Conservation (phyloP, 441 rosid species). For the Capsella rubella region DNA sequence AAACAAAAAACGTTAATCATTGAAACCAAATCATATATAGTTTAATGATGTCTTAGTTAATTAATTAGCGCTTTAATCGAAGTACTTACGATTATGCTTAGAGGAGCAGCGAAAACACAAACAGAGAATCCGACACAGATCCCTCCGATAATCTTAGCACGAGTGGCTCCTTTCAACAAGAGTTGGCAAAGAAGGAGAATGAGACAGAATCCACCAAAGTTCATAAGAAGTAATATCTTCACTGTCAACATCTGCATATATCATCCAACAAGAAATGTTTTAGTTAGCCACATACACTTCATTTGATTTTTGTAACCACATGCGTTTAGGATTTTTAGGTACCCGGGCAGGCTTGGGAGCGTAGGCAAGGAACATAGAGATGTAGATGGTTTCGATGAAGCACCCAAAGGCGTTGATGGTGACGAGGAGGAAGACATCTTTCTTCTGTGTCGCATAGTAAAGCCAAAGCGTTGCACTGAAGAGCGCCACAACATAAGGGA, state of each 20-base stretch:
- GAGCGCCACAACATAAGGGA: constrained; percentile 50
- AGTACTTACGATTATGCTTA: constrained; percentile 56
- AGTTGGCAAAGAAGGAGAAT: constrained; percentile 53
- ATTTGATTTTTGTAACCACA: not conserved
- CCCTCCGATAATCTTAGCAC: constrained; percentile 58
- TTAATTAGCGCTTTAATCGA: not conserved
- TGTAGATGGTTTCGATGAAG: constrained; percentile 51
- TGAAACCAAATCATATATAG: not conserved
- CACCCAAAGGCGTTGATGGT: constrained; percentile 51
- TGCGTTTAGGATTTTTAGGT: not conserved
- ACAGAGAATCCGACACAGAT: constrained; percentile 54
- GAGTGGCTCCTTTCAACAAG: constrained; percentile 52
- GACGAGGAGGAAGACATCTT: constrained; percentile 49
- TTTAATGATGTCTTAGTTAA: not conserved
- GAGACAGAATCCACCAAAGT: constrained; percentile 56
- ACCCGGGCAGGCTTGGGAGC: constrained; percentile 48
- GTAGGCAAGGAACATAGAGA: constrained; percentile 44
- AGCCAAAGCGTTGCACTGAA: constrained; percentile 54
- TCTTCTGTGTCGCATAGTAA: constrained; percentile 51
- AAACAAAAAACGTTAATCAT: constrained; percentile 6
- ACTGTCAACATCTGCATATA: constrained; percentile 53
- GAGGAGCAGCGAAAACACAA: constrained; percentile 68
- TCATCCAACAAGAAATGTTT: not conserved
- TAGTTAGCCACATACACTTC: constrained; percentile 8
- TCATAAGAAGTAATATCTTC: constrained; percentile 55